Percentiles rank a stretch among this genome's conserved stretches.
phyloP scores from a whole-genome alignment of 2,329 filamentous ascomycete species.

The Dendryphion nanum region DNA sequence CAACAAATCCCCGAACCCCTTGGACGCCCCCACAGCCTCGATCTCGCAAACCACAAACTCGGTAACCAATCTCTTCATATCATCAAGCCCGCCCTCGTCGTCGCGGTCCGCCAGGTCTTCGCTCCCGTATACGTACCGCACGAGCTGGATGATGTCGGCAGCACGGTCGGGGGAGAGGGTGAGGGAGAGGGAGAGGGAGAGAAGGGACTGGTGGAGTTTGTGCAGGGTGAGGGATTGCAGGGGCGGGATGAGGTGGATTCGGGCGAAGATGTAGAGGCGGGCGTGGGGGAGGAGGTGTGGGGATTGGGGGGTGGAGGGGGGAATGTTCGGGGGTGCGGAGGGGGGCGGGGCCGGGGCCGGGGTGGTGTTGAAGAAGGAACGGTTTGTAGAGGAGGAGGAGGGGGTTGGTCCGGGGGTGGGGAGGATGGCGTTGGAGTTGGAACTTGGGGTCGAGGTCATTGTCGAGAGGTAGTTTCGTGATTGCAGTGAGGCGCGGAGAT shows the following conservation, averaged over 20 bases:
- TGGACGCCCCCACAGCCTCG: slow-evolving; percentile 9
- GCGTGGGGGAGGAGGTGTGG: slow-evolving; percentile 29
- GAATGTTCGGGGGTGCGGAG: no score
- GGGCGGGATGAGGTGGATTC: slow-evolving; percentile 17
- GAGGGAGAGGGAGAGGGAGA: no score
- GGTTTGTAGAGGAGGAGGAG: no score
- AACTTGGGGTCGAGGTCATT: no score
- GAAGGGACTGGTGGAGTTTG: slow-evolving; percentile 25
- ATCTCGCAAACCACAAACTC: slow-evolving; percentile 15
- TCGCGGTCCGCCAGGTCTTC: slow-evolving; percentile 5
- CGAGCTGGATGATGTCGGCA: slow-evolving; percentile 21
- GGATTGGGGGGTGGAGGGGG: no score
- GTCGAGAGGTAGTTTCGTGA: no score
- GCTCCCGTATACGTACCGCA: slow-evolving; percentile 19
- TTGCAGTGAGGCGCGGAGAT: no score
- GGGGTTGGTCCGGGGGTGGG: no score
- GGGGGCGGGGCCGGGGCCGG: no score
- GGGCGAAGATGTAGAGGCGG: slow-evolving; percentile 27
- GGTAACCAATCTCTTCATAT: slow-evolving; percentile 9
- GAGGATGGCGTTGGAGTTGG: no score
- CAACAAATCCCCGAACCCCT: slow-evolving; percentile 11
- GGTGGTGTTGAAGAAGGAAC: no score
- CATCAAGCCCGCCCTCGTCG: slow-evolving; percentile 8
- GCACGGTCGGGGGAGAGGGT: slow-evolving; percentile 18
- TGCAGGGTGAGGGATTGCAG: slow-evolving; percentile 21